Base-by-base conservation (phyloP, 768 basidiomycete species). In the Terana coerulea region DNA sequence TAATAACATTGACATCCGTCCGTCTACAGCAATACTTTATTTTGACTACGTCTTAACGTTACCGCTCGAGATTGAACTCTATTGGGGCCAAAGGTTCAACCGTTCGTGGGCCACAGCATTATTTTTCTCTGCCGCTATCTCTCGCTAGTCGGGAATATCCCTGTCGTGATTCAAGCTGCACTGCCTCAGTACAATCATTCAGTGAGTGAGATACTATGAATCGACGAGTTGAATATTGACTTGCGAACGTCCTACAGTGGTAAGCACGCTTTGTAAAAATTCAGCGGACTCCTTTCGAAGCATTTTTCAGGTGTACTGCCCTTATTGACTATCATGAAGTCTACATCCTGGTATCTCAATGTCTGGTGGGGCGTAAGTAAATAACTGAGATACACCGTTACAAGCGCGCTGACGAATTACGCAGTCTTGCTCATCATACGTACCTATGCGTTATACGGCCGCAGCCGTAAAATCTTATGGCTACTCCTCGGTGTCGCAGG, bases 401-500 rank as follows among this genome's bases (percentile, higher is more conserved):
- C 6, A 19, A 21, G 29, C 6, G 28, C 11, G 8, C 8, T 28
- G 6, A 5, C 31, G 9, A 11, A 28, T n/a, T 6, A 11, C 25
- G 4, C 47, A 53, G 51, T 28, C 26, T 10, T 53, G 34, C 33
- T 53, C 14, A 29, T 11, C 24, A 24, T 53, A 34, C 51, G 45
- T 3, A 53, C 51, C 8, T 53, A 47, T 26, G 51, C 51, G 6
- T 24, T 53, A 22, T 53, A 53, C 34, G 39, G 34, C 15, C 31
- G 34, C 19, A 39, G 25, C 17, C 31, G 47, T 11, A 11, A 11
- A 14, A 31, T 49, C 34, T 37, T 5, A 28, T 44, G 24, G 43
- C 28, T 15, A 26, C 9, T 26, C 29, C 33, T 26, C 29, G 29
- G 11, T 34, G 19, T 8, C 9, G 39, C 28, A 30, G 17, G 33